Conservation (phyloP, 352 stramenopile species). For the Globisporangium nodosum region DNA sequence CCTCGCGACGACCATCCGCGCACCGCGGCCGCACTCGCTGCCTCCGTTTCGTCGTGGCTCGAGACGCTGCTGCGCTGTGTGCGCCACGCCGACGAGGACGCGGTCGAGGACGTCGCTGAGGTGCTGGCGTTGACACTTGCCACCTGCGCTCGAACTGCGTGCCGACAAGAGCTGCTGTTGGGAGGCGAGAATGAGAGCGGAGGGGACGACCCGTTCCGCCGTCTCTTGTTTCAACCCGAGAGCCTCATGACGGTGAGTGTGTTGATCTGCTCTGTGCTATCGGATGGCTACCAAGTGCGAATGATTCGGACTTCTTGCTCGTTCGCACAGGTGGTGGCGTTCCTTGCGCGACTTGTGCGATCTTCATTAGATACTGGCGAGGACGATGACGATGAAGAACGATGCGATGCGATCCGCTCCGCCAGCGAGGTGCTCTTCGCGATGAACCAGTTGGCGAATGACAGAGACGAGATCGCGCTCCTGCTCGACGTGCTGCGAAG, state of each 20-base stretch:
- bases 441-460: not conserved
- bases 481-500: not conserved
- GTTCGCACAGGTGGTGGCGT: slow-evolving; percentile 1
- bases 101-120: slow-evolving; percentile 5
- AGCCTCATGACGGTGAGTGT: slow-evolving; percentile 3
- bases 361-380: too few species aligned
- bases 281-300: not conserved
- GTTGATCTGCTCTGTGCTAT: too few species aligned
- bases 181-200: not conserved
- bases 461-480: not conserved
- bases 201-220: not conserved
- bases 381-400: not conserved
- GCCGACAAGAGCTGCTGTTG: not conserved
- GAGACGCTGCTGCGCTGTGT: not conserved
- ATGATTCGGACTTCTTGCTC: not conserved
- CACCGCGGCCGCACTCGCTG: not conserved
- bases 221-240: not conserved
- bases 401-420: not conserved
- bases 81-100: not conserved
- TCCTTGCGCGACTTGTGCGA: not conserved
- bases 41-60: not conserved
- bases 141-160: not conserved
- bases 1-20: not conserved
- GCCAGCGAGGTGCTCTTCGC: slow-evolving; percentile 2
- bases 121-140: slow-evolving; percentile 9